Conservation (phyloP, 176 grass and related monocot genomes). For the Paspalum vaginatum region DNA sequence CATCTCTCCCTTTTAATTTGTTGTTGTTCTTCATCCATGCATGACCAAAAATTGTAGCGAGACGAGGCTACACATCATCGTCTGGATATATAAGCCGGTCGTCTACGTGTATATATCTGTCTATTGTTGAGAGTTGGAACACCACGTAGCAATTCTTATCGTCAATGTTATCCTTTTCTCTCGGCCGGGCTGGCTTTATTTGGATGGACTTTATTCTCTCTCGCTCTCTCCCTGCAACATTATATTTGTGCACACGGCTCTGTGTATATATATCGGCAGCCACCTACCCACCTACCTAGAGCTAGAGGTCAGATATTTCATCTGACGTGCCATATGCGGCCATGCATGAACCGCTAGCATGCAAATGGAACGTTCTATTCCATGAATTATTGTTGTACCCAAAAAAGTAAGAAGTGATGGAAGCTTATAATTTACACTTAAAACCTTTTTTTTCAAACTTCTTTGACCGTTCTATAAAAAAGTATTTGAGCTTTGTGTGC, state of each 20-base stretch:
- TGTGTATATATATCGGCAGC: no score
- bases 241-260: not conserved
- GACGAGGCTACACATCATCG: not conserved
- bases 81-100: constrained; percentile 10
- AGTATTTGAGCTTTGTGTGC: not conserved
- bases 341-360: not conserved
- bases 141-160: constrained; percentile 49
- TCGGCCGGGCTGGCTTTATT: not conserved
- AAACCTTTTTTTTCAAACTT: not conserved
- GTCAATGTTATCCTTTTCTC: constrained; percentile 38
- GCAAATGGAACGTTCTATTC: not conserved
- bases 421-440: not conserved
- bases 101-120: not conserved
- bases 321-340: not conserved
- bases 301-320: constrained; percentile 8
- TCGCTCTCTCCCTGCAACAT: not conserved
- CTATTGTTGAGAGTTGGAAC: constrained; percentile 36
- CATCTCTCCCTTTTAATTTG: no score
- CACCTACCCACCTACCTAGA: not conserved
- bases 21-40: no score
- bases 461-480: not conserved
- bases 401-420: no score
- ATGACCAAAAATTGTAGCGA: no score
- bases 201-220: not conserved
- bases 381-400: not conserved